phyloP scores from a whole-genome alignment of 2,329 filamentous ascomycete genomes.

The Daldinia eschscholtzii region DNA sequence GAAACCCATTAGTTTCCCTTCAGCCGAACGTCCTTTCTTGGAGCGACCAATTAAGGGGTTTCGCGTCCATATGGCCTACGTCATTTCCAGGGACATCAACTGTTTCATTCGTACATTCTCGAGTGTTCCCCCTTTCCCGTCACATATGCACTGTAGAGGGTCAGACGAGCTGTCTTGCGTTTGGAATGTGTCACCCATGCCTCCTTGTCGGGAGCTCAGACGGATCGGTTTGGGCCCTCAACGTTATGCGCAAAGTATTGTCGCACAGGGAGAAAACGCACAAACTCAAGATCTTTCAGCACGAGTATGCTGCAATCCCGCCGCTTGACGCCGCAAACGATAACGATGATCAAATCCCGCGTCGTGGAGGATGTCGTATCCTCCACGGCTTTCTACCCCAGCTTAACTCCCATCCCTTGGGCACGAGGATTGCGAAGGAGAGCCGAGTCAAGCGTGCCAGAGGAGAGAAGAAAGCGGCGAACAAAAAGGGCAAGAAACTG shows the following conservation, averaged over 20 bases:
- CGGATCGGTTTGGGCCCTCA: conserved; percentile 65
- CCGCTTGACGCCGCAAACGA: conserved; percentile 33
- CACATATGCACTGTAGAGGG: conserved; percentile 65
- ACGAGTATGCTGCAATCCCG: conserved; percentile 62
- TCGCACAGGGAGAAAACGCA: conserved; percentile 56
- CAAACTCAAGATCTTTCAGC: conserved; percentile 64
- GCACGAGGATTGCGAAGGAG: conserved; percentile 50
- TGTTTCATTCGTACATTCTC: conserved; percentile 65
- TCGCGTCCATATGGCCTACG: conserved; percentile 65
- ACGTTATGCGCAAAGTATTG: conserved; percentile 60
- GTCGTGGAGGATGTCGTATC: conserved; percentile 65
- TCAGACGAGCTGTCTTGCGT: conserved; percentile 63
- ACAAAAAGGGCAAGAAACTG: conserved; percentile 48
- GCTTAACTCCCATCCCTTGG: conserved; percentile 62
- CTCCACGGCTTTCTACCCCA: conserved; percentile 65
- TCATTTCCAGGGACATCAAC: conserved; percentile 66
- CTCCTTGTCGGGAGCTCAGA: conserved; percentile 66
- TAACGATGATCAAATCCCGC: conserved; percentile 47
- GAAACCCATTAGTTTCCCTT: conserved; percentile 63
- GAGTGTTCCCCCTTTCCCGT: conserved; percentile 66
- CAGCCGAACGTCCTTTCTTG: conserved; percentile 67
- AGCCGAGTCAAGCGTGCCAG: conserved; percentile 45
- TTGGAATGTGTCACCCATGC: conserved; percentile 66
- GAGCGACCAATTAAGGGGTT: conserved; percentile 68
- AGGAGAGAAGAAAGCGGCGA: conserved; percentile 55